Percentiles rank a stretch among this genome's conserved stretches.
Evolutionary conservation across 768 basidiomycete genomes (phyloP).

Genomic region (Leccinum broughii): DNA sequence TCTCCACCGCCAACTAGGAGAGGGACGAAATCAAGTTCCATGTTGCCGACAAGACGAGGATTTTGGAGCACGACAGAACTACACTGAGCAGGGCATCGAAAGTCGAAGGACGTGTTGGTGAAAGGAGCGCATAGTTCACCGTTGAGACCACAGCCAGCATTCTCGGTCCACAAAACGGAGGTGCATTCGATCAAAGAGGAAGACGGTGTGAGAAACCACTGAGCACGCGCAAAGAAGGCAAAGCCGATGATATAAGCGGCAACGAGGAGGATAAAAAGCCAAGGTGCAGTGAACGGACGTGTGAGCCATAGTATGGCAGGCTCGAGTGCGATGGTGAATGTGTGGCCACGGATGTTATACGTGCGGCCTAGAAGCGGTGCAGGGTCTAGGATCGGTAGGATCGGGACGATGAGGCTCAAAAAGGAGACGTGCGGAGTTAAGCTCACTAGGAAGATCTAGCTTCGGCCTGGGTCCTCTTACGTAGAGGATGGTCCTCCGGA

Average conservation of each 20-base stretch:
- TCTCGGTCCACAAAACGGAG: constrained; percentile 65
- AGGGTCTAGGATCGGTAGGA: constrained; percentile 42
- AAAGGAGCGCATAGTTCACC: constrained; percentile 68
- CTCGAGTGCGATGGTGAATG: constrained; percentile 52
- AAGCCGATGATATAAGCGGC: constrained; percentile 69
- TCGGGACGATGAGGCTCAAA: constrained; percentile 3
- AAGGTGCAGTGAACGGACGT: constrained; percentile 49
- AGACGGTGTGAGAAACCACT: constrained; percentile 69
- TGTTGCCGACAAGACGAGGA: constrained; percentile 68
- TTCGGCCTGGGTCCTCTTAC: constrained; percentile 62
- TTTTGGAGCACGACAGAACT: constrained; percentile 65
- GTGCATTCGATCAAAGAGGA: constrained; percentile 68
- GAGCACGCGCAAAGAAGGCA: constrained; percentile 69
- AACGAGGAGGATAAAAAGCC: constrained; percentile 55
- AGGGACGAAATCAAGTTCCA: constrained; percentile 65
- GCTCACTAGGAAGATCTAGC: constrained; percentile 47
- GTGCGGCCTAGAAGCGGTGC: constrained; percentile 56
- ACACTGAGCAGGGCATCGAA: constrained; percentile 81
- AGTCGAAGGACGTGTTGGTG: constrained; percentile 58
- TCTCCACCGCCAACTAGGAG: constrained; percentile 88
- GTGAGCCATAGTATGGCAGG: constrained; percentile 52
- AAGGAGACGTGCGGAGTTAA: neutral
- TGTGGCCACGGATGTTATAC: constrained; percentile 37
- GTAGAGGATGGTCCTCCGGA: constrained; percentile 33
- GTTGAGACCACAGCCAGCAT: constrained; percentile 73